Evolutionary conservation across 139 green algal genomes (phyloP).

Genomic region (Desmodesmus armatus): DNA sequence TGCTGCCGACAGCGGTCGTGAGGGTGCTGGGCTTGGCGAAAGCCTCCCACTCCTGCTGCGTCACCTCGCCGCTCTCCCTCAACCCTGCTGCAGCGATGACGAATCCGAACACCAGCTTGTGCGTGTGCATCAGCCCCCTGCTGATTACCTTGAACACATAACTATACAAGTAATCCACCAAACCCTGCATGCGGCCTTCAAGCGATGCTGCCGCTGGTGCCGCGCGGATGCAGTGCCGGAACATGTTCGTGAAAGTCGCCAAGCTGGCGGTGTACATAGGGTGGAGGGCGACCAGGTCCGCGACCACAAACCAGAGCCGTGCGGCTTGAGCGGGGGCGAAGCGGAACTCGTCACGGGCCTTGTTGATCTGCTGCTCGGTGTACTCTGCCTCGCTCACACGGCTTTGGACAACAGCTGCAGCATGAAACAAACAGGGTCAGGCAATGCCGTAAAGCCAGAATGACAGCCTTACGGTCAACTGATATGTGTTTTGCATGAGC

Average conservation of each 20-base stretch:
- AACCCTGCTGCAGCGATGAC: constrained; percentile 67
- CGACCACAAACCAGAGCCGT: constrained; percentile 86
- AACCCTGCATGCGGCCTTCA: neutral
- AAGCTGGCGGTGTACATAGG: constrained; percentile 88
- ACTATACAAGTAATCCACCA: constrained; percentile 46
- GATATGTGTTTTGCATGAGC: too few relatives aligned
- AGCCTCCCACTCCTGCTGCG: constrained; percentile 65
- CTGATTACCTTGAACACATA: constrained; percentile 76
- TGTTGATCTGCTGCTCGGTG: constrained; percentile 85
- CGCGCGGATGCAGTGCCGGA: constrained; percentile 78
- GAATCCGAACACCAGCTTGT: constrained; percentile 86
- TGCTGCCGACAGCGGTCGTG: neutral
- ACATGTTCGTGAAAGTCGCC: constrained; percentile 77
- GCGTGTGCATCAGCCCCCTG: constrained; percentile 84
- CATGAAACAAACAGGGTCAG: too few relatives aligned
- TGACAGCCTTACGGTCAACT: too few relatives aligned
- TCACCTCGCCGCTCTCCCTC: constrained; percentile 54
- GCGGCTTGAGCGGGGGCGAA: constrained; percentile 71
- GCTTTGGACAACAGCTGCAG: constrained; percentile 49
- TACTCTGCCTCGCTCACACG: constrained; percentile 85
- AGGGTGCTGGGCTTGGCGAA: neutral
- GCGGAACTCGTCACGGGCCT: constrained; percentile 81
- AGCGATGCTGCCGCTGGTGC: constrained; percentile 23
- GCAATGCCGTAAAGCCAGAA: too few relatives aligned
- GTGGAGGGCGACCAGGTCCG: constrained; percentile 78